Base-by-base conservation (phyloP, 805 yeast species). In the Myxozyma melibiosi region DNA sequence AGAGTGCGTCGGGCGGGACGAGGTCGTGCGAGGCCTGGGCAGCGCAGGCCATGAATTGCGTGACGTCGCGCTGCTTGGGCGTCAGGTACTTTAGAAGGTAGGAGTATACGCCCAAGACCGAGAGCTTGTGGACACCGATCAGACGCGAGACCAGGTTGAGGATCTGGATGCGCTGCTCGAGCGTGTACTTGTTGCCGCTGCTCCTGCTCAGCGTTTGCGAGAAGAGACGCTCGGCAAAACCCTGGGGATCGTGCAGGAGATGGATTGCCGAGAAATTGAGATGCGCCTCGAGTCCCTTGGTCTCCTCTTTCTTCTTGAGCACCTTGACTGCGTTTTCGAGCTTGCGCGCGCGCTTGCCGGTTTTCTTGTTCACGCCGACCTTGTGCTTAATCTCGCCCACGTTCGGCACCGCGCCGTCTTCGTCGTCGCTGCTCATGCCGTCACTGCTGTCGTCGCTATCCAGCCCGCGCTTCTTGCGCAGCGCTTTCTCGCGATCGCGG, bases 1-100 rank as follows among this genome's bases (percentile, higher is more conserved):
- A 76, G 58, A 94, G 81, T 14, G 84, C 83, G 71, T 94, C 99
- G 4, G 99, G 99, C 25, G 99, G 99, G 6, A 94, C 97, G 67
- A 94, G 78, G 68, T 94, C 98, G 70, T 94, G 99, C 27, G 96
- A 82, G 0, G 98, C 90, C 76, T 94, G 99, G 0, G 99, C 99
- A 46, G 88, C 80, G 3, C 98, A 96, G 6, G 99, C 98, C 89
- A 94, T 83, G 63, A 94, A 85, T 71, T 90, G 96, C 0, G 99
- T 94, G 42, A 94, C 99, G 66, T 92, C 87, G 55, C 83, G 78
- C 74, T 94, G 98, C 71, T 92, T 92, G 47, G 99, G 98, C 1
- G 96, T 91, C 66, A 94, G 78, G 70, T 87, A 94, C 68, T 90
- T 90, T 70, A 92, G 74, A 74, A 94, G 85, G 69, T 82, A 90